Conservation (phyloP, 1,284 basidiomycete species). For the Irpex sp. region DNA sequence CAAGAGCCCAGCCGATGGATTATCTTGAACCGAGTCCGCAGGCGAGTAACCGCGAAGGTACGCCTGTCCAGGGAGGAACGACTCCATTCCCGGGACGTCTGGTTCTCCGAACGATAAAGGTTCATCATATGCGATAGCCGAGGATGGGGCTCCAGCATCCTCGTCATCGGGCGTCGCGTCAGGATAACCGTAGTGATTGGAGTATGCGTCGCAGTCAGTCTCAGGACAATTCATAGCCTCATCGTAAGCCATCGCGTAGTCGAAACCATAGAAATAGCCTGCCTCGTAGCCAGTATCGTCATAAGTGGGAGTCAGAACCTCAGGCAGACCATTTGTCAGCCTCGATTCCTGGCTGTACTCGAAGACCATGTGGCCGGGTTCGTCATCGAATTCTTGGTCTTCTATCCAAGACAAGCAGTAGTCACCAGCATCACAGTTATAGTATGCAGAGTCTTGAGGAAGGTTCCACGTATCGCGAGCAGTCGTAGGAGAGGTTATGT, state of each 20-base stretch:
- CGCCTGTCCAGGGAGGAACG: conserved; percentile 26
- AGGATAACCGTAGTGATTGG: too few relatives aligned
- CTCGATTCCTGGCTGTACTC: not conserved
- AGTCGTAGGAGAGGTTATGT: not conserved
- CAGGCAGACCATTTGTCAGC: not conserved
- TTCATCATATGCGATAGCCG: not conserved
- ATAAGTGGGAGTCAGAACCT: not conserved
- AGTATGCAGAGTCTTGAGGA: not conserved
- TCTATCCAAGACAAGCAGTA: not conserved
- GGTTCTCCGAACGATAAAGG: not conserved
- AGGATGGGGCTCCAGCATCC: not conserved
- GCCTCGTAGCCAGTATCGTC: not conserved
- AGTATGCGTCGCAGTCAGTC: too few relatives aligned
- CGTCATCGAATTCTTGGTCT: not conserved
- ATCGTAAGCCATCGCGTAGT: not conserved
- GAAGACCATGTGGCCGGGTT: not conserved
- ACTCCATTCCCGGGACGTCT: not conserved
- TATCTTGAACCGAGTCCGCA: not conserved
- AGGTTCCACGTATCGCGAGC: not conserved
- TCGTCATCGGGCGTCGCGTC: not conserved
- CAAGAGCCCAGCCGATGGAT: not conserved
- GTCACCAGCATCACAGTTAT: not conserved
- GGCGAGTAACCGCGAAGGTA: conserved; percentile 24
- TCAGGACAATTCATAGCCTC: too few relatives aligned
- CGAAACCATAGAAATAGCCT: not conserved